Conservation (phyloP, 2,329 filamentous ascomycete species). For the Fulvia fulva region DNA sequence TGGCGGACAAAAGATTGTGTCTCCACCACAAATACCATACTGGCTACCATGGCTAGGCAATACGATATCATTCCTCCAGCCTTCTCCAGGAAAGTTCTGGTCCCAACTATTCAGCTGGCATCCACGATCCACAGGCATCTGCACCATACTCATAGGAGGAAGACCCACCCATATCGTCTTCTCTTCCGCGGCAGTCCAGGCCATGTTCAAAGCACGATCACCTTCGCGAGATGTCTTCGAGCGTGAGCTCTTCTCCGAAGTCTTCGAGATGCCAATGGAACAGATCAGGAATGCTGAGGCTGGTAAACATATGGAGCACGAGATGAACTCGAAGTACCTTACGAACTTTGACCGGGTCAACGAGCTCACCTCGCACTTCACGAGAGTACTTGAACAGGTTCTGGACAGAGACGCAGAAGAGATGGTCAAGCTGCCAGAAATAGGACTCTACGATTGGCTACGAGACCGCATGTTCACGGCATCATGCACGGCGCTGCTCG, state of each 20-base stretch:
- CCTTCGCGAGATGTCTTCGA: conserved; percentile 28
- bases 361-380: conserved; percentile 30
- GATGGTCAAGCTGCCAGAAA: conserved; percentile 14
- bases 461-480: conserved; percentile 31
- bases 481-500: conserved; percentile 29
- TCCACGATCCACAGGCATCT: conserved; percentile 26
- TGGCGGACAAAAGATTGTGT: conserved; percentile 14
- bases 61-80: conserved; percentile 26
- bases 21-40: conserved; percentile 29
- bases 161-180: conserved; percentile 28
- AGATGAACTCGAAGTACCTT: conserved; percentile 29
- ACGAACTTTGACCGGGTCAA: conserved; percentile 30
- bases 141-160: conserved; percentile 30
- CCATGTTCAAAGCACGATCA: conserved; percentile 26
- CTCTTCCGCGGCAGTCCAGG: conserved; percentile 23
- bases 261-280: conserved; percentile 24
- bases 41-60: conserved; percentile 30
- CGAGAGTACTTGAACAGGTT: conserved; percentile 16
- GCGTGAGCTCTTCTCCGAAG: conserved; percentile 22
- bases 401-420: conserved; percentile 22
- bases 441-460: conserved; percentile 31
- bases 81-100: conserved; percentile 27
- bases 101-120: conserved; percentile 25
- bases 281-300: conserved; percentile 22
- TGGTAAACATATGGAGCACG: conserved; percentile 24